Evolutionary conservation across 2,329 filamentous ascomycete species (phyloP), one percentile per base, ranked within the genome.

Genomic region (Ascochyta koolunga): DNA sequence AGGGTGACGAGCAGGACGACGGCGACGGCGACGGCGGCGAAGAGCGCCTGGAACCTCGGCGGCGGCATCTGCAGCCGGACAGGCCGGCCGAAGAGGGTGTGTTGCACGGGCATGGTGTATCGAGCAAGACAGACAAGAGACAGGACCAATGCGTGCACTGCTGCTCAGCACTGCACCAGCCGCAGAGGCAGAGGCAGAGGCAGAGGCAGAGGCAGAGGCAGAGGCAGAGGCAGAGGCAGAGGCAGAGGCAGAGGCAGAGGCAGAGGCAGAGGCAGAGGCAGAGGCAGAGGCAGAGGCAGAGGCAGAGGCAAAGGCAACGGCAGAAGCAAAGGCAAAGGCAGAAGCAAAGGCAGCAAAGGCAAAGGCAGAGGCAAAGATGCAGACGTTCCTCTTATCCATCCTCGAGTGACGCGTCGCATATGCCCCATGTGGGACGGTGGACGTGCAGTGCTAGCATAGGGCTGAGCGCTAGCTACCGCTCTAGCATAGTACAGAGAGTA

Each of bases 11-110:
- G 25, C 43, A 74, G 31, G 50, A 76, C 57, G 37, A 76, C 54
- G 11, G 71, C 46, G 4, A 76, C 61, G 51, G 71, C 67, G 43
- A 75, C 46, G 4, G 75, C 61, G 51, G 71, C 67, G 43, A 75
- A 67, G 42, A 82, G 72, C 54, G 78, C 68, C 67, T 80, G 78
- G 54, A 81, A 76, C 24, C 79, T 73, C 43, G 77, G 76, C n/a
- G 79, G 78, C 11, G 78, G 77, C 63, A 73, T 69, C 37, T 64
- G 68, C 39, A 75, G 63, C 59, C 48, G 53, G 32, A 75, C 38
- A 4, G 71, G 73, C 43, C 58, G 66, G 36, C 73, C 72, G 40
- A 68, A 67, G 45, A 67, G 35, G 27, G 68, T 71, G 22, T 60
- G 67, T 47, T 76, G 73, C 27, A 67, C 58, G 1, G 73, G 72